These are phyloP conservation scores for Microcyclospora tardicrescens DNA, from an alignment of 2,329 filamentous ascomycete species.

Conservation along the genomic window DNA sequence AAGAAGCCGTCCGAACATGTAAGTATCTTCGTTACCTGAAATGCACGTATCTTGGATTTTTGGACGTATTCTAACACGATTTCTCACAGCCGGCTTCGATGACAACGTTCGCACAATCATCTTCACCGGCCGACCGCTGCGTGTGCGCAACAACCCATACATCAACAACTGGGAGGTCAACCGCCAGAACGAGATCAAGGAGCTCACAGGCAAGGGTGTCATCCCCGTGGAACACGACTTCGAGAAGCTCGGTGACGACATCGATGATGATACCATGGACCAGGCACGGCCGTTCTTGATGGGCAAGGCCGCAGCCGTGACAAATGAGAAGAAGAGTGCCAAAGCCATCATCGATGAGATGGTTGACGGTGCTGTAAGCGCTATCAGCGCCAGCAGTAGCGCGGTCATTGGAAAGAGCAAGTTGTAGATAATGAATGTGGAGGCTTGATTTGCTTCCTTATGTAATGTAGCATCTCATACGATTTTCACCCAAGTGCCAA, in stretches of 20 bases:
- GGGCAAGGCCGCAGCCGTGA: slow-evolving; percentile 91
- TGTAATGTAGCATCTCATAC: too few species aligned
- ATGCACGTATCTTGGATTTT: slow-evolving; percentile 1
- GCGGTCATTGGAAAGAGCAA: slow-evolving; percentile 23
- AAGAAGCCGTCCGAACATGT: slow-evolving; percentile 79
- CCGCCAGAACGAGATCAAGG: slow-evolving; percentile 78
- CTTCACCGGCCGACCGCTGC: slow-evolving; percentile 90
- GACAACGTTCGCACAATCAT: slow-evolving; percentile 96
- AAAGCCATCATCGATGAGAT: slow-evolving; percentile 93
- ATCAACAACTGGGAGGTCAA: slow-evolving; percentile 95
- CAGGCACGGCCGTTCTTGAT: slow-evolving; percentile 85
- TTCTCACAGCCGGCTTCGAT: slow-evolving; percentile 79
- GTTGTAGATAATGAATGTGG: slow-evolving; percentile 14
- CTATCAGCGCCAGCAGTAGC: slow-evolving; percentile 16
- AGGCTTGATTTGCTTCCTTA: too few species aligned
- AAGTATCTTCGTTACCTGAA: slow-evolving; percentile 8
- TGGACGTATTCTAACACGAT: slow-evolving; percentile 23
- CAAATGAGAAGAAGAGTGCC: slow-evolving; percentile 82
- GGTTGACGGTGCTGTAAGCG: slow-evolving; percentile 54
- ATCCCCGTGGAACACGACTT: slow-evolving; percentile 92
- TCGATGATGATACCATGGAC: slow-evolving; percentile 76
- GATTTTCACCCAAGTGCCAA: too few species aligned
- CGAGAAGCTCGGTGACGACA: slow-evolving; percentile 57
- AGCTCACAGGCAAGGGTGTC: slow-evolving; percentile 74
- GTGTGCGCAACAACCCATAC: slow-evolving; percentile 86